A percentile compares a stretch with the other conserved stretches of the same genome.
Evolutionary conservation across 139 green algal genomes (phyloP).

Genomic region (Chlorella sp.): DNA sequence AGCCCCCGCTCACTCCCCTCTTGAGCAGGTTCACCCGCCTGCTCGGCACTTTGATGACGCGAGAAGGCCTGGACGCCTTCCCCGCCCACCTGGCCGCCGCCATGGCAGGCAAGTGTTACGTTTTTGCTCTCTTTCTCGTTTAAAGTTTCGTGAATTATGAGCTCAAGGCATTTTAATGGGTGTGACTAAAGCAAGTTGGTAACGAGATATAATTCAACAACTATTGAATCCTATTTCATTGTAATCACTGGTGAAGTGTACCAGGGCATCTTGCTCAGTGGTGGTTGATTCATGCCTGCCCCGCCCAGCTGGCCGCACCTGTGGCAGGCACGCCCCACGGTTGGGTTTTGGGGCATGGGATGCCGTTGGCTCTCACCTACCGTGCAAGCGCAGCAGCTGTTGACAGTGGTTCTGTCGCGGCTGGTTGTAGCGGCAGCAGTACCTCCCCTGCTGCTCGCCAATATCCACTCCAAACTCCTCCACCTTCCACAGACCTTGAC

Average conservation of each 20-base stretch:
- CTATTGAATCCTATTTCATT: constrained; percentile 11
- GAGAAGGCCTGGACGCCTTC: constrained; percentile 64
- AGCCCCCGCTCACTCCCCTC: background rate
- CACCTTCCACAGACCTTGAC: constrained; percentile 13
- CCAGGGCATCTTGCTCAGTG: no score
- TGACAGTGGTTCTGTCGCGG: no score
- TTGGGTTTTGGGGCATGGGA: no score
- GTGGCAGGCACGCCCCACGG: no score
- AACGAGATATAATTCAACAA: background rate
- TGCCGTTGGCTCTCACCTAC: no score
- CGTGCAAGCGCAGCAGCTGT: no score
- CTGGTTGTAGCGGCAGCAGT: no score
- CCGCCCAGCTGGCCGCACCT: no score
- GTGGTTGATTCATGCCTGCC: no score
- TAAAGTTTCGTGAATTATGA: constrained; percentile 41
- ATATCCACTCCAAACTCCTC: background rate
- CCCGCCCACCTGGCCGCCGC: constrained; percentile 28
- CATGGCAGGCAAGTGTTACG: background rate
- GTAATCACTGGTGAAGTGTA: no score
- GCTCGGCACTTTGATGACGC: constrained; percentile 67
- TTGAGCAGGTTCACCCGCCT: background rate
- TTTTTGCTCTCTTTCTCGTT: background rate
- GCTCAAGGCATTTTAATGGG: constrained; percentile 26
- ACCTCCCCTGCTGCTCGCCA: no score
- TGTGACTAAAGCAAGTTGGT: constrained; percentile 43